Evolutionary conservation across 768 basidiomycete genomes (phyloP), one percentile per base, ranked within the genome.

Genomic region (Russula olivacea): DNA sequence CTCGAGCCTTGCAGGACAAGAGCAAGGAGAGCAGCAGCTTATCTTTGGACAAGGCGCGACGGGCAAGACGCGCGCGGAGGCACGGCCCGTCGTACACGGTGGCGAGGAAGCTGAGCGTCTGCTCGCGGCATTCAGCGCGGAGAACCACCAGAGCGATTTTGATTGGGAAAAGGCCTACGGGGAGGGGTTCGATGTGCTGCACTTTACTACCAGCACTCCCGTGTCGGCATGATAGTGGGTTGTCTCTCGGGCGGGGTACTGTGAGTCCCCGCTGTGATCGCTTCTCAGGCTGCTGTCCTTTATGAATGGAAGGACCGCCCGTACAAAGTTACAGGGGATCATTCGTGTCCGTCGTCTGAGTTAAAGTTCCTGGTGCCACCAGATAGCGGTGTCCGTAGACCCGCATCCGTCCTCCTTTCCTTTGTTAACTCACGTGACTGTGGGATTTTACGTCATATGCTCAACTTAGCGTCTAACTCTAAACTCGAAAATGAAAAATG

Each of bases 21-120:
- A 12, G 4, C 25, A 50, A n/a, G 40, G 40, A 4, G 9, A 19
- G 25, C 81, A 81, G 59, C 70, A 76, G 38, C 75, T 68, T 54
- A 92, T 92, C 11, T 91, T 78, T 69, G 90, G 91, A 0, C 88
- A 89, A 67, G 91, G 90, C 1, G 87, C 86, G 52, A 83, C 72
- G 67, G 80, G 79, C 0, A 91, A 91, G 76, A 81, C 76, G 3
- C 77, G 68, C 56, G 83, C 78, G 43, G 74, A 78, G 3, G 86
- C 85, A 10, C 73, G 77, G 36, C 69, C 76, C 23, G 84, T 89
- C 28, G 75, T 86, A 11, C 74, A 76, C 59, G 85, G 85, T 19
- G 73, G 71, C 14, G 72, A 74, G 61, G 81, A 85, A 69, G 80
- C 78, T 23, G 75, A 74, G 55, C 73, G 68, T 61, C 71, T 91